Percentiles rank a stretch among this genome's conserved stretches.
Conservation (phyloP, 2,329 filamentous ascomycete genomes). For the Paraphoma sp. region DNA sequence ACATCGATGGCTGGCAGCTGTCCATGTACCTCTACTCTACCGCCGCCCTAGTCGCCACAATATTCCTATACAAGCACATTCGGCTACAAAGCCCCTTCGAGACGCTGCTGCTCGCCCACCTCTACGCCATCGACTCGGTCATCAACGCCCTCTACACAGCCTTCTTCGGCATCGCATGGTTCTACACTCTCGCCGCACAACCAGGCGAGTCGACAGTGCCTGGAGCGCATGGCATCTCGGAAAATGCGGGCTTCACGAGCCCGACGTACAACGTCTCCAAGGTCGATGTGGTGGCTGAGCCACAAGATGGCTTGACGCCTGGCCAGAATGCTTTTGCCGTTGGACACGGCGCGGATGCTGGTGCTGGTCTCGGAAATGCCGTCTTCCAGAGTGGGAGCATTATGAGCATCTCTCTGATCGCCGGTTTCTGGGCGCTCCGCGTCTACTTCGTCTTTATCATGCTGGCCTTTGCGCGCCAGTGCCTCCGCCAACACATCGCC, state of each 20-base stretch:
- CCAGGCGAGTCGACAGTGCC: slow-evolving; percentile 49
- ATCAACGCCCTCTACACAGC: slow-evolving; percentile 84
- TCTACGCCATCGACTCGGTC: slow-evolving; percentile 82
- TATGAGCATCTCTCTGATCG: slow-evolving; percentile 80
- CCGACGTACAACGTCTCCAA: slow-evolving; percentile 67
- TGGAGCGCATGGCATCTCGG: slow-evolving; percentile 63
- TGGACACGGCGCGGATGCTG: slow-evolving; percentile 44
- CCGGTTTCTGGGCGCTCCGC: slow-evolving; percentile 74
- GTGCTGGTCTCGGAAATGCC: slow-evolving; percentile 64
- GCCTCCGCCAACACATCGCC: slow-evolving; percentile 72
- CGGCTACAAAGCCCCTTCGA: slow-evolving; percentile 79
- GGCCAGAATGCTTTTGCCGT: slow-evolving; percentile 63
- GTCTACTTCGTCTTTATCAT: slow-evolving; percentile 86
- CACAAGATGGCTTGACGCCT: slow-evolving; percentile 51
- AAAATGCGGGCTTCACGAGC: slow-evolving; percentile 70
- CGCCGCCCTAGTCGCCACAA: slow-evolving; percentile 69
- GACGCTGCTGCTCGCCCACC: slow-evolving; percentile 80
- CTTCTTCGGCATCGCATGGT: slow-evolving; percentile 85
- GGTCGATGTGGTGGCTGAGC: slow-evolving; percentile 61
- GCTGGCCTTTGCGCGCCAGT: slow-evolving; percentile 80
- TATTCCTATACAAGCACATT: slow-evolving; percentile 79
- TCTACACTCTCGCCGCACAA: slow-evolving; percentile 72
- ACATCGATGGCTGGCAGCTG: slow-evolving; percentile 81
- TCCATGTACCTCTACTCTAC: slow-evolving; percentile 93
- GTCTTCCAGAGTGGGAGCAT: slow-evolving; percentile 71